Evolutionary conservation across 306 rosid genomes (phyloP).

Genomic region (Corylus avellana): DNA sequence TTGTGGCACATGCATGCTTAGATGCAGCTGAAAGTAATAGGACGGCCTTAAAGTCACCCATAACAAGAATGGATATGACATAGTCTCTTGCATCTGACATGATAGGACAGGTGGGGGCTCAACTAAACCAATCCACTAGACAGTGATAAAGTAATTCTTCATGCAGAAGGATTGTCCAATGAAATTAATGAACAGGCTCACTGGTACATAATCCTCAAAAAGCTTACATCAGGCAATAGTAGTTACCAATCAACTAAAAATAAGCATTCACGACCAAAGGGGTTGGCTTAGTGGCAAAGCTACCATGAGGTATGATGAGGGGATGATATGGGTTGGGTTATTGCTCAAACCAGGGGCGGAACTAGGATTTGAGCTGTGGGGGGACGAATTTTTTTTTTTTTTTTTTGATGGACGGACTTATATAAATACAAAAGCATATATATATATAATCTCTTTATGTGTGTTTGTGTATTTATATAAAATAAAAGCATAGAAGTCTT

Average conservation of each 20-base stretch:
- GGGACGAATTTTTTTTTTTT: no score
- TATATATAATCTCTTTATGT: no score
- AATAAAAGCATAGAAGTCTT: no score
- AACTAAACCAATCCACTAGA: not conserved
- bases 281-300: no score
- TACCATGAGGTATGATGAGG: no score
- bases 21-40: not conserved
- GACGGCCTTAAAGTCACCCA: not conserved
- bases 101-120: not conserved
- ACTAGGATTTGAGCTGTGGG: no score
- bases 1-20: not conserved
- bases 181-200: not conserved
- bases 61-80: not conserved
- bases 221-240: not conserved
- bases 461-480: no score
- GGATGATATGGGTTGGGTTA: no score
- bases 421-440: no score
- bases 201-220: not conserved
- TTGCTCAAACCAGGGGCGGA: no score
- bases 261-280: not conserved
- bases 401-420: no score
- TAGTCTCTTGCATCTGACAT: not conserved
- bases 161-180: not conserved
- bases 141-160: not conserved
- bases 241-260: not conserved